phyloP scores from a whole-genome alignment of 192 early-diverging fungal species.

The Gonapodya sp. region DNA sequence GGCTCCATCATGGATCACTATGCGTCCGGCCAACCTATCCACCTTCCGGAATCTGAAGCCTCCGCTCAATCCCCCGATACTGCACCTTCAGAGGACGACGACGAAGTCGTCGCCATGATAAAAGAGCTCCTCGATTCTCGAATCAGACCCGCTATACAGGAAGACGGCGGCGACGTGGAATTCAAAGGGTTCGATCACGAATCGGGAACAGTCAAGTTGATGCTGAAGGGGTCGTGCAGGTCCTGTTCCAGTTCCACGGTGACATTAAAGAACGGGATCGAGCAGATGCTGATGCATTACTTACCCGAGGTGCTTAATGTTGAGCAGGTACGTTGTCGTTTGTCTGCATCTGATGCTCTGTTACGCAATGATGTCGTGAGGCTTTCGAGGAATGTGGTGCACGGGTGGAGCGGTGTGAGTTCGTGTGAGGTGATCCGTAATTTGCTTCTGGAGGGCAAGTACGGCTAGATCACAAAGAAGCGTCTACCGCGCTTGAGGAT shows the following conservation, averaged over 20 bases:
- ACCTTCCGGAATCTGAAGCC: slow-evolving; percentile 22
- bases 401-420: no score
- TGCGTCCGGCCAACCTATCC: slow-evolving; percentile 72
- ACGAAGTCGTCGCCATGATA: slow-evolving; percentile 93
- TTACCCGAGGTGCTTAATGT: slow-evolving; percentile 85
- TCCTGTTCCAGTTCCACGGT: slow-evolving; percentile 81
- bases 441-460: no score
- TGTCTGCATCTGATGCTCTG: no score
- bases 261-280: slow-evolving; percentile 97
- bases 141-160: slow-evolving; percentile 85
- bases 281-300: slow-evolving; percentile 99
- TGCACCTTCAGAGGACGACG: slow-evolving; percentile 65
- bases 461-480: no score
- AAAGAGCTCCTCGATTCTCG: slow-evolving; percentile 95
- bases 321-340: slow-evolving; percentile 54
- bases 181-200: slow-evolving; percentile 77
- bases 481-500: no score
- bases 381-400: no score
- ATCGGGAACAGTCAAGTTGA: slow-evolving; percentile 77
- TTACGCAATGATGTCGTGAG: no score
- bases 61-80: slow-evolving; percentile 42
- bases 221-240: slow-evolving; percentile 89
- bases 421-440: no score
- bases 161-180: slow-evolving; percentile 98
- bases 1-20: slow-evolving; percentile 91